phyloP scores from a whole-genome alignment of 2,329 filamentous ascomycete genomes.

The Aspergillus sp. region DNA sequence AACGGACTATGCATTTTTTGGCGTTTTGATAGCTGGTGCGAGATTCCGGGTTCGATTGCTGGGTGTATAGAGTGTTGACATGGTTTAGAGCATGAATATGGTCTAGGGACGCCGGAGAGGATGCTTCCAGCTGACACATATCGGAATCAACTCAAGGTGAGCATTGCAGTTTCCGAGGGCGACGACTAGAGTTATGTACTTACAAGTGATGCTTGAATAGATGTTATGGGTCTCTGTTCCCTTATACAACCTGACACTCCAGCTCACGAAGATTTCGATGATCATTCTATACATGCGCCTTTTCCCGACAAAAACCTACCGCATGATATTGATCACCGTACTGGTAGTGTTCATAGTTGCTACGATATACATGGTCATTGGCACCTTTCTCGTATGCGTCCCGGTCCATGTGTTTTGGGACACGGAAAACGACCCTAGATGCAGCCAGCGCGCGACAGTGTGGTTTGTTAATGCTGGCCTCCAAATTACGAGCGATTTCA shows the following conservation, averaged over 20 bases:
- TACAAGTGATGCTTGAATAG: slow-evolving; percentile 12
- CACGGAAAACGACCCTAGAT: slow-evolving; percentile 3
- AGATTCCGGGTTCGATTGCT: neutral
- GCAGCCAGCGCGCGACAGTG: slow-evolving; percentile 19
- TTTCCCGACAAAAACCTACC: slow-evolving; percentile 25
- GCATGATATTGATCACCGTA: slow-evolving; percentile 15
- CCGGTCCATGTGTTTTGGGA: slow-evolving; percentile 29
- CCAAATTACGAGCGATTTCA: slow-evolving; percentile 27
- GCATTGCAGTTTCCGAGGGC: neutral
- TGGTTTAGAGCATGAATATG: slow-evolving; percentile 22
- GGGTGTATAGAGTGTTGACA: neutral
- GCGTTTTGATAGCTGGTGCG: slow-evolving; percentile 15
- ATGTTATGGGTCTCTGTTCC: slow-evolving; percentile 33
- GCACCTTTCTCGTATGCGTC: slow-evolving; percentile 27
- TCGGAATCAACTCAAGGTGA: slow-evolving; percentile 23
- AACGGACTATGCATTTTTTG: slow-evolving; percentile 15
- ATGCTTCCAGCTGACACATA: slow-evolving; percentile 7
- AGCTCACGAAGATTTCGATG: slow-evolving; percentile 34
- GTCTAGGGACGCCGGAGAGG: slow-evolving; percentile 18
- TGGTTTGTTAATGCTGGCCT: slow-evolving; percentile 32
- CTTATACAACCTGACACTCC: slow-evolving; percentile 34
- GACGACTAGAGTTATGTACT: neutral
- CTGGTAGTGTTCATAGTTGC: slow-evolving; percentile 21
- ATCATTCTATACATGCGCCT: slow-evolving; percentile 33
- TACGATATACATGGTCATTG: slow-evolving; percentile 30